Conservation (phyloP, 2,329 filamentous ascomycete species). For the Clarireedia paspali region DNA sequence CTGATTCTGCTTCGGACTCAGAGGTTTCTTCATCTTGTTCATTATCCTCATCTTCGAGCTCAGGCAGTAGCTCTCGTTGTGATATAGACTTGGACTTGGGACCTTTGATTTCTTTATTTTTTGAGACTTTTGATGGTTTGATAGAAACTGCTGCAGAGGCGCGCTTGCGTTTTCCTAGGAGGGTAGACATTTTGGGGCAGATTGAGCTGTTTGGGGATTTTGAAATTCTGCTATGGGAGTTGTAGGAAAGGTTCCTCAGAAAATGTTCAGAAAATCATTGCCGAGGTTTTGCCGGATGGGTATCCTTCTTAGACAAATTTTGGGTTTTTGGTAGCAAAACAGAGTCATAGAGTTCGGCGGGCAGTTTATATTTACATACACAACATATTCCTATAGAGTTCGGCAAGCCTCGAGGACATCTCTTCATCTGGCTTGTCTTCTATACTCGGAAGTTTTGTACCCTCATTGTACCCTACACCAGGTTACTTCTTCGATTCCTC, state of each 20-base stretch:
- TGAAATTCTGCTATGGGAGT: not conserved
- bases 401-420: not conserved
- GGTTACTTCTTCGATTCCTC: not conserved
- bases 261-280: constrained; percentile 9
- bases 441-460: not conserved
- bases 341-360: not conserved
- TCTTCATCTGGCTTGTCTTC: not conserved
- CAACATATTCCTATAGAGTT: not conserved
- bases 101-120: constrained; percentile 10
- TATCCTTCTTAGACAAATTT: too few relatives aligned
- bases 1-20: not conserved
- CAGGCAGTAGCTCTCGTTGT: not conserved
- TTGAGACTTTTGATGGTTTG: constrained; percentile 9
- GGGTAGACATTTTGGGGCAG: constrained; percentile 22
- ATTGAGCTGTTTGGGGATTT: not conserved
- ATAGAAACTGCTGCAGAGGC: constrained; percentile 28
- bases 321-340: not conserved
- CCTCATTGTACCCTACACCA: too few relatives aligned
- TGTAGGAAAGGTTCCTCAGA: not conserved
- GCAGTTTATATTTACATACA: not conserved
- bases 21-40: constrained; percentile 1
- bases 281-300: constrained; percentile 6
- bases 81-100: too few relatives aligned
- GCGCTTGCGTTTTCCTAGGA: constrained; percentile 42
- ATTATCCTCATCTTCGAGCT: not conserved